Evolutionary conservation across 2,329 filamentous ascomycete genomes (phyloP).

Genomic region (Huntiella decipiens): DNA sequence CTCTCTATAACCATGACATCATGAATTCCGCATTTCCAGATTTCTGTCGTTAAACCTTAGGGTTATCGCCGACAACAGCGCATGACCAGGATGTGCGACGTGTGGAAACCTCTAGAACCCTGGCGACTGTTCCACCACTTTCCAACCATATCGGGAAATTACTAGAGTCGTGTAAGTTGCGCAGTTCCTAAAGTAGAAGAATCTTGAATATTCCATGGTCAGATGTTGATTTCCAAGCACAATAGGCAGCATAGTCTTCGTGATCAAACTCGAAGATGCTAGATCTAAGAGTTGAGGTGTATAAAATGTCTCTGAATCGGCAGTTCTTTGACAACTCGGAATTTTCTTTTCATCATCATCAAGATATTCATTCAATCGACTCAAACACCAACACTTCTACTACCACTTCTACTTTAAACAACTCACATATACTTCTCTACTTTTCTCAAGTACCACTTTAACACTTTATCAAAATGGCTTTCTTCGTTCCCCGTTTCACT

Average conservation of each 20-base stretch:
- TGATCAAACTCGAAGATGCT: slow-evolving; percentile 2
- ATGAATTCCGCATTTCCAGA: not conserved
- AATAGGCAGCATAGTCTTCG: not conserved
- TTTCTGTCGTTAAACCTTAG: not conserved
- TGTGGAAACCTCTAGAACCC: not conserved
- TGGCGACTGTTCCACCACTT: not conserved
- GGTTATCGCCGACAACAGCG: not conserved
- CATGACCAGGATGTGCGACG: not conserved
- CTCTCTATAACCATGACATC: too few relatives aligned
- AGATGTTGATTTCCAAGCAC: not conserved
- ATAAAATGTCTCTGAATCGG: slow-evolving; percentile 1
- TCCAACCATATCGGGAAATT: not conserved
- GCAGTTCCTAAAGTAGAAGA: not conserved
- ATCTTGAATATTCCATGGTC: slow-evolving; percentile 1
- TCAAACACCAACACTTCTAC: slow-evolving; percentile 1
- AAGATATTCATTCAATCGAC: slow-evolving; percentile 8
- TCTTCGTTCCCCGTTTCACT: slow-evolving; percentile 33
- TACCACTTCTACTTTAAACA: not conserved
- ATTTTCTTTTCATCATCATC: slow-evolving; percentile 2
- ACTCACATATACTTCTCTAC: slow-evolving; percentile 1
- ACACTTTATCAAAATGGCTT: slow-evolving; percentile 31
- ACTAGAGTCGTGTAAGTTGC: not conserved
- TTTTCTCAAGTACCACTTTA: not conserved
- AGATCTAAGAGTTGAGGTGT: not conserved
- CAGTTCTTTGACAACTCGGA: not conserved